Base-by-base conservation (phyloP, 345 rosid species). In the Ceriops decandra region DNA sequence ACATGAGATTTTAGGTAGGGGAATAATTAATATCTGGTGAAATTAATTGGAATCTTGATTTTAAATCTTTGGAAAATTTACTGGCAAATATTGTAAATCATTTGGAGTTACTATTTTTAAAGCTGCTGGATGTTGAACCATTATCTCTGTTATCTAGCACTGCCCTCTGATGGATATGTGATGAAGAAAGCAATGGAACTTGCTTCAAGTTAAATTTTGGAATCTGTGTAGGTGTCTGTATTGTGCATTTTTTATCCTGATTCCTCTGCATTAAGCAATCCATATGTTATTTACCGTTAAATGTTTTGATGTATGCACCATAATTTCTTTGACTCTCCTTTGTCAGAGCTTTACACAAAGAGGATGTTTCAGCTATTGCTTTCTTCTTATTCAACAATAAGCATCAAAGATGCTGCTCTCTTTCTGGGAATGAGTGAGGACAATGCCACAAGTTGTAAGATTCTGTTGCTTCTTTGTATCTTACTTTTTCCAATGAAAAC, bases 351-450 rank as follows among this genome's bases (percentile, higher is more conserved):
- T 74, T 91, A 90, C 86, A 88, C 86, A 20, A 80, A 86, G 80
- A 88, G 77, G 84, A 87, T 95, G 83, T 91, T 91, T 77, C 82
- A 82, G 80, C 82, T 92, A 61, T 70, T 95, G 72, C 72, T 75
- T 11, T 90, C 96, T 82, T 97, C 99, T 63, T 91, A 95, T 77
- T 87, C 98, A 31, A 90, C 92, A 27, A 84, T 95, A 62, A 84
- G 92, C 72, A 73, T 86, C 73, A 78, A 58, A 62, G 97, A 91
- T 71, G 71, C 92, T 16, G 90, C 92, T 8, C 89, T 71, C 62
- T 91, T 90, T 85, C 84, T 91, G 47, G 99, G 99, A 74, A 95
- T 86, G 98, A 82, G 68, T 1, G 98, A 91, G 79, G 91, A 87
- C 30, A 89, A 88, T 80, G 90, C 90, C 54, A 72, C 84, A 47